A percentile compares a stretch with the other conserved stretches of the same genome.
These are phyloP conservation scores for Leccinum incarnatum DNA, from an alignment of 768 basidiomycete genomes.

Conservation along the genomic window DNA sequence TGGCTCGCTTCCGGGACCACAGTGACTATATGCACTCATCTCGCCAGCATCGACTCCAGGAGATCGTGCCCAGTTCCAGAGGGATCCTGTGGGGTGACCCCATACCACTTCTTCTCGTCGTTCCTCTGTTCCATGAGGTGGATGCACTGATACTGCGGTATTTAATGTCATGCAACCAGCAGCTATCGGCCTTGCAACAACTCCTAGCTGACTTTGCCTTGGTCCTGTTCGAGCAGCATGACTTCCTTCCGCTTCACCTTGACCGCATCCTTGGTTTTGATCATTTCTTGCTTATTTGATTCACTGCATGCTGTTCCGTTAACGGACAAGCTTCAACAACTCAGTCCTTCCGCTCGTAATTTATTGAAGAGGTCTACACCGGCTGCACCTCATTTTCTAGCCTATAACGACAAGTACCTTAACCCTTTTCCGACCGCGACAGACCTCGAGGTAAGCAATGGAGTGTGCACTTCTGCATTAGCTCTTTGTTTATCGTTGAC, in stretches of 20 bases:
- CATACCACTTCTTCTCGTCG: background rate
- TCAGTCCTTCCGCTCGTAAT: slow-evolving; percentile 22
- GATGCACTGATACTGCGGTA: slow-evolving; percentile 9
- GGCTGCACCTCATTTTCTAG: slow-evolving; percentile 48
- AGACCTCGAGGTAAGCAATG: slow-evolving; percentile 37
- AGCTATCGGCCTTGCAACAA: background rate
- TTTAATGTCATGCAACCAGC: slow-evolving; percentile 12
- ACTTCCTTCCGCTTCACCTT: slow-evolving; percentile 9
- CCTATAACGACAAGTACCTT: slow-evolving; percentile 42
- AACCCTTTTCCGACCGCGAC: slow-evolving; percentile 44
- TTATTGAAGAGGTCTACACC: slow-evolving; percentile 27
- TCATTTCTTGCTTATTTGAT: slow-evolving; percentile 8
- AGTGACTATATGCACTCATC: slow-evolving; percentile 1
- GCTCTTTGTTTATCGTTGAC: background rate
- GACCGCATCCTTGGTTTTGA: background rate
- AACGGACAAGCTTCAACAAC: slow-evolving; percentile 19
- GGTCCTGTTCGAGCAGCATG: slow-evolving; percentile 10
- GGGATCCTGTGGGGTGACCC: background rate
- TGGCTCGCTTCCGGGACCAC: slow-evolving; percentile 3
- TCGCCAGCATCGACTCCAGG: background rate
- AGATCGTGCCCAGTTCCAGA: background rate
- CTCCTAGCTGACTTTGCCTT: background rate
- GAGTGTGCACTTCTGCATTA: background rate
- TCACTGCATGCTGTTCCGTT: slow-evolving; percentile 17
- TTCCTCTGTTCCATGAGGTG: slow-evolving; percentile 7